Conservation (phyloP, 2,329 filamentous ascomycete genomes). For the Pezizomycotina sp. region DNA sequence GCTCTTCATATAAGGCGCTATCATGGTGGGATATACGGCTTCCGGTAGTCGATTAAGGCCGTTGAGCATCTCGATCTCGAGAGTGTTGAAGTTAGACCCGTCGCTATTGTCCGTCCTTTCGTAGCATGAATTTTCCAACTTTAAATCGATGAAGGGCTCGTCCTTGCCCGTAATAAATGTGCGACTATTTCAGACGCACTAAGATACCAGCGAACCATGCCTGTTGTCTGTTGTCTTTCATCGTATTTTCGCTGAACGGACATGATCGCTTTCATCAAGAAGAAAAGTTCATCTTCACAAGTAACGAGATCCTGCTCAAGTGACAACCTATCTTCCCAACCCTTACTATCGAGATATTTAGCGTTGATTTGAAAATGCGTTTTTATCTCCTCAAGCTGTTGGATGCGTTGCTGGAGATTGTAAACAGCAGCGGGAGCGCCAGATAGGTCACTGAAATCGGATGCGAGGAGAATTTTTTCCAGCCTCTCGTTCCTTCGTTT, state of each 20-base stretch:
- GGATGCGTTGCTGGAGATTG: slow-evolving; percentile 77
- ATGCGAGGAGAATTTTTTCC: slow-evolving; percentile 97
- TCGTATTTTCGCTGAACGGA: slow-evolving; percentile 77
- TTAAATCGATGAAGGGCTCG: slow-evolving; percentile 80
- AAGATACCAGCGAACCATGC: slow-evolving; percentile 78
- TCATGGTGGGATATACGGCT: slow-evolving; percentile 90
- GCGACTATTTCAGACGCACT: slow-evolving; percentile 91
- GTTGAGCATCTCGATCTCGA: slow-evolving; percentile 74
- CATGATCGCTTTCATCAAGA: slow-evolving; percentile 99
- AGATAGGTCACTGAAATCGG: slow-evolving; percentile 91
- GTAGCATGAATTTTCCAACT: slow-evolving; percentile 78
- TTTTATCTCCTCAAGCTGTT: slow-evolving; percentile 91
- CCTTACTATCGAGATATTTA: slow-evolving; percentile 67
- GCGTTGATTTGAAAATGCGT: slow-evolving; percentile 87
- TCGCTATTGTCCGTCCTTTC: slow-evolving; percentile 94
- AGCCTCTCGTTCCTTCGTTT: slow-evolving; percentile 91
- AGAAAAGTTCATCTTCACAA: slow-evolving; percentile 95
- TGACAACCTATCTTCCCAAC: slow-evolving; percentile 79
- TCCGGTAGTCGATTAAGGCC: slow-evolving; percentile 81
- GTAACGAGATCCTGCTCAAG: slow-evolving; percentile 75
- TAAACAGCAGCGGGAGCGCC: slow-evolving; percentile 88
- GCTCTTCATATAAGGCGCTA: slow-evolving; percentile 62
- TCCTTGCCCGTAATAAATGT: slow-evolving; percentile 83
- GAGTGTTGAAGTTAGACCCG: slow-evolving; percentile 82
- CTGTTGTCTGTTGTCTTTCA: slow-evolving; percentile 57